Base-by-base conservation (phyloP, 768 basidiomycete genomes). In the Asterophora lycoperdoides region DNA sequence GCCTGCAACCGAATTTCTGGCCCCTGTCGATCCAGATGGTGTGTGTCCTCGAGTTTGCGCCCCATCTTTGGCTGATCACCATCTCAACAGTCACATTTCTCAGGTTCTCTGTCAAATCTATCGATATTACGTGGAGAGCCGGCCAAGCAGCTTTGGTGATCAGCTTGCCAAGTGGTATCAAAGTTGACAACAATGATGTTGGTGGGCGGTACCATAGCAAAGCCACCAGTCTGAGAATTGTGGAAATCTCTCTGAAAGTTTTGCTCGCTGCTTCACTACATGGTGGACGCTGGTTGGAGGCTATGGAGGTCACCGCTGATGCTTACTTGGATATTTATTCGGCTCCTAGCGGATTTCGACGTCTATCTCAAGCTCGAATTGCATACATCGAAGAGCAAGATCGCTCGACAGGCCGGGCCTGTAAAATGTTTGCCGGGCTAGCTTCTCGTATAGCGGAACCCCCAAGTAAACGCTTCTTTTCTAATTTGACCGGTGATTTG, bases 21-120 rank as follows among this genome's bases (percentile, higher is more conserved):
- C 83, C 6, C 74, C 75, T 20, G 51, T 76, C 8, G 86, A 88
- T 57, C 89, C 91, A 10, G 95, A 98, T 67, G 77, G 93, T 90
- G 56, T 57, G 81, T 48, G 26, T 42, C n/a, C 8, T 20, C 7
- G 26, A n/a, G 41, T 29, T 38, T 10, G 46, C 8, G 23, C 19
- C 17, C 5, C 32, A 9, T 28, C 41, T n/a, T 23, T 5, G 32
- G 18, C 41, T 40, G 14, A 37, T 45, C 44, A 49, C 33, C 57
- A 14, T 30, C 49, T 45, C 10, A 36, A 17, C 46, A 95, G 93
- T 92, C 29, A 96, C 93, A 0, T 91, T 95, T 59, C 65, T 93
- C 58, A 92, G 88, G 52, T 60, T 94, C 17, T 67, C 75, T 0
- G 28, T 91, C 26, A 73, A 70, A 35, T 60, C 72, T 2, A 42